These are phyloP conservation scores for Glonium stellatum DNA, from an alignment of 495 filamentous ascomycete genomes.

Conservation along the genomic window DNA sequence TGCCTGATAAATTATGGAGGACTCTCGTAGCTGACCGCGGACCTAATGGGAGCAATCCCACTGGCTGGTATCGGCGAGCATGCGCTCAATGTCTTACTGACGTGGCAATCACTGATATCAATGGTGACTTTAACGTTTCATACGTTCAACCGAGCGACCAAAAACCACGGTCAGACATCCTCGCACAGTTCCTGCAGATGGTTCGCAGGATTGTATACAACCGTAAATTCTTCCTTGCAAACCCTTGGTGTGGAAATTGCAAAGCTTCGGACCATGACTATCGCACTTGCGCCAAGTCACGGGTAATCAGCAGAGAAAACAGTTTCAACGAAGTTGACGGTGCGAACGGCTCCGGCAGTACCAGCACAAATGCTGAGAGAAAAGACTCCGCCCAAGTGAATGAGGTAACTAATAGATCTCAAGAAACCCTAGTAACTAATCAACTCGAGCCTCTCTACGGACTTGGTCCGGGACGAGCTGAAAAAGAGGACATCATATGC, in stretches of 20 bases:
- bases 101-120: conserved; percentile 15
- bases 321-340: no score
- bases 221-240: conserved; percentile 23
- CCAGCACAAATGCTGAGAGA: no score
- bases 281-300: no score
- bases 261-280: not conserved
- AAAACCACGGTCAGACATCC: conserved; percentile 17
- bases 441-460: no score
- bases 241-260: not conserved
- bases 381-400: no score
- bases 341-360: no score
- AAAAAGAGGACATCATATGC: conserved; percentile 24
- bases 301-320: no score
- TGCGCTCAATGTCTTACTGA: conserved; percentile 28
- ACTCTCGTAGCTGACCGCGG: conserved; percentile 40
- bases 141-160: not conserved
- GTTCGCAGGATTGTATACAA: conserved; percentile 38
- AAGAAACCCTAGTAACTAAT: no score
- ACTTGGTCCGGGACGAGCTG: not conserved
- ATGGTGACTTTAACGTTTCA: conserved; percentile 30
- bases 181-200: conserved; percentile 33
- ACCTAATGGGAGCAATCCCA: conserved; percentile 18
- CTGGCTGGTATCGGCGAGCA: conserved; percentile 32
- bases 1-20: conserved; percentile 38
- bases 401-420: no score